Conservation (phyloP, 2,329 filamentous ascomycete species). For the Exophiala sp. region DNA sequence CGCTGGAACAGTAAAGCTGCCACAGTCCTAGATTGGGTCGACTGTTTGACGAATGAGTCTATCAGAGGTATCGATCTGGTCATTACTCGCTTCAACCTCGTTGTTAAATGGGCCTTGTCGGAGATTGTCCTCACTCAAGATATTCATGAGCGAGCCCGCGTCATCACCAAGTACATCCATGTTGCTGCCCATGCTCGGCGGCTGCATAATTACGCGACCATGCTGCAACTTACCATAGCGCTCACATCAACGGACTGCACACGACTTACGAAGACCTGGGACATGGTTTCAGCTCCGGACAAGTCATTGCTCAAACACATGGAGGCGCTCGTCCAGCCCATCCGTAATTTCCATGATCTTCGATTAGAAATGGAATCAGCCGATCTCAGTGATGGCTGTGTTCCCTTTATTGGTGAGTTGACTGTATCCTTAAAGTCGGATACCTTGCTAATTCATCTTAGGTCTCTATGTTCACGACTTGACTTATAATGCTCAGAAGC, state of each 20-base stretch:
- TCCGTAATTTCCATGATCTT: conserved; percentile 62
- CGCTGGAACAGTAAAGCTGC: conserved; percentile 57
- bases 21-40: conserved; percentile 57
- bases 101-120: conserved; percentile 64
- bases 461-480: conserved; percentile 64
- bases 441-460: conserved; percentile 27
- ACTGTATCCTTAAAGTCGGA: not conserved
- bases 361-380: conserved; percentile 62
- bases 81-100: conserved; percentile 63
- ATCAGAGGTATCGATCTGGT: conserved; percentile 59
- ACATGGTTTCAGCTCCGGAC: conserved; percentile 53
- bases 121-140: conserved; percentile 59
- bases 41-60: conserved; percentile 55
- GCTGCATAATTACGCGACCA: conserved; percentile 63
- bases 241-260: conserved; percentile 58
- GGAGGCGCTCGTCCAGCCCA: conserved; percentile 59
- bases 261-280: conserved; percentile 58
- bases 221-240: conserved; percentile 63
- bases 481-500: conserved; percentile 65
- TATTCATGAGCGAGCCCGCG: conserved; percentile 56
- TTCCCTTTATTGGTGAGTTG: conserved; percentile 60
- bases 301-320: conserved; percentile 55
- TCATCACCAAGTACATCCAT: conserved; percentile 62
- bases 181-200: conserved; percentile 57
- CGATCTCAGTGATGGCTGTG: conserved; percentile 58